These are phyloP conservation scores for Cystobasidiaceae sp. DNA, from an alignment of 1,284 basidiomycete species.

Conservation along the genomic window DNA sequence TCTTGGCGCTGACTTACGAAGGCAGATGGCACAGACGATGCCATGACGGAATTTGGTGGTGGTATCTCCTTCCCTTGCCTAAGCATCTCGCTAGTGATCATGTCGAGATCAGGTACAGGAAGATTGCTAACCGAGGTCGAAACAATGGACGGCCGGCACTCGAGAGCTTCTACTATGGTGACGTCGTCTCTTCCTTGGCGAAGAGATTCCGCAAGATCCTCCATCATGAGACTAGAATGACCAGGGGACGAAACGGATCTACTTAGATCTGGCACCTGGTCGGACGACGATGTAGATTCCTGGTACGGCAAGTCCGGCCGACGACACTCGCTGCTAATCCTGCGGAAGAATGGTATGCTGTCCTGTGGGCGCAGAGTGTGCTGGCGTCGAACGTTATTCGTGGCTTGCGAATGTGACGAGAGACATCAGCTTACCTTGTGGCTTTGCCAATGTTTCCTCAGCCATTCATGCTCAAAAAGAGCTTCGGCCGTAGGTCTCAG, in stretches of 20 bases:
- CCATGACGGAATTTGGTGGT: not conserved
- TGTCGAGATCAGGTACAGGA: slow-evolving; percentile 8
- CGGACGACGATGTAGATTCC: slow-evolving; percentile 3
- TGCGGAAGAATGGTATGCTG: slow-evolving; percentile 84
- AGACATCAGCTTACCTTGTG: slow-evolving; percentile 60
- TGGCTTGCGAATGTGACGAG: slow-evolving; percentile 62
- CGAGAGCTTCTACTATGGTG: slow-evolving; percentile 13
- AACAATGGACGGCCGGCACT: not conserved
- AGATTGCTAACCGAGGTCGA: not conserved
- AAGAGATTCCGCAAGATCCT: not conserved
- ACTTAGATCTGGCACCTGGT: slow-evolving; percentile 19
- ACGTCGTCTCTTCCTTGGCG: not conserved
- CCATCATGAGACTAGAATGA: slow-evolving; percentile 8
- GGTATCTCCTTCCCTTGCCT: slow-evolving; percentile 7
- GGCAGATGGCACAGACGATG: not conserved
- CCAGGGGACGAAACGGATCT: slow-evolving; percentile 21
- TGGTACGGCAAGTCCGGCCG: slow-evolving; percentile 3
- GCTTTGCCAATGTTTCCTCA: slow-evolving; percentile 69
- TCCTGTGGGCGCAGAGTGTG: slow-evolving; percentile 81
- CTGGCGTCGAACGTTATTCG: not conserved
- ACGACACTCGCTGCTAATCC: slow-evolving; percentile 67
- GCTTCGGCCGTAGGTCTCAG: slow-evolving; percentile 72
- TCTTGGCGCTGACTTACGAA: not conserved
- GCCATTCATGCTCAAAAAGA: slow-evolving; percentile 84
- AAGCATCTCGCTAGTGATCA: slow-evolving; percentile 26